Evolutionary conservation across 768 basidiomycete species (phyloP), one percentile per base, ranked within the genome.

Genomic region (Boletus speciosus): DNA sequence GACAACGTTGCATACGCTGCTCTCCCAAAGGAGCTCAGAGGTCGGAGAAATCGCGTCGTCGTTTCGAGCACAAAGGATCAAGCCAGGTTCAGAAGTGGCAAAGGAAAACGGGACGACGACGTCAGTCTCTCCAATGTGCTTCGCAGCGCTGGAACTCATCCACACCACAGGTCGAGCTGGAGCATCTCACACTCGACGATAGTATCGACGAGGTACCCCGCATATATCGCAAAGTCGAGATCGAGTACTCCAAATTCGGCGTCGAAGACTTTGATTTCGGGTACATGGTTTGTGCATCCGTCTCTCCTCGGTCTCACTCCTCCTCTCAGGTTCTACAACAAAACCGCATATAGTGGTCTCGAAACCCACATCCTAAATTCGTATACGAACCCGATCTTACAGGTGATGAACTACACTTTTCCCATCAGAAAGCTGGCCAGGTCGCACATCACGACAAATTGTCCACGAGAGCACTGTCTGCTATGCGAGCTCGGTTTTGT

Each of bases 201-300:
- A 73, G 70, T 19, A 76, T 76, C 29, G 83, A 80, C 36, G 79
- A 83, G 29, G 81, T 93, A 45, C 92, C 95, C 1, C 81, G 80
- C 51, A 80, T 85, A 56, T 99, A 97, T 69, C 85, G 90, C 54
- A 88, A 86, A 63, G 94, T 97, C 15, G 95, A 98, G 72, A 99
- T 99, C 64, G 93, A 95, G 70, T 99, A 99, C 68, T 95, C 92
- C 37, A 96, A 95, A 65, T 99, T 99, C 64, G 96, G 96, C 5
- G 92, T 98, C 16, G 96, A 98, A 67, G 96, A 99, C 71, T 99
- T 99, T 64, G 97, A 99, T 71, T 99, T 99, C 64, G 96, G 81
- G 94, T 93, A 67, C 52, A 80, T 68, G 12, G 34, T 38, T 9
- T 29, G 3, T 23, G 2, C 5, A 21, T 32, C 40, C 47, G 1